phyloP scores from a whole-genome alignment of 2,329 filamentous ascomycete genomes.

The Corniculantispora saksenae region DNA sequence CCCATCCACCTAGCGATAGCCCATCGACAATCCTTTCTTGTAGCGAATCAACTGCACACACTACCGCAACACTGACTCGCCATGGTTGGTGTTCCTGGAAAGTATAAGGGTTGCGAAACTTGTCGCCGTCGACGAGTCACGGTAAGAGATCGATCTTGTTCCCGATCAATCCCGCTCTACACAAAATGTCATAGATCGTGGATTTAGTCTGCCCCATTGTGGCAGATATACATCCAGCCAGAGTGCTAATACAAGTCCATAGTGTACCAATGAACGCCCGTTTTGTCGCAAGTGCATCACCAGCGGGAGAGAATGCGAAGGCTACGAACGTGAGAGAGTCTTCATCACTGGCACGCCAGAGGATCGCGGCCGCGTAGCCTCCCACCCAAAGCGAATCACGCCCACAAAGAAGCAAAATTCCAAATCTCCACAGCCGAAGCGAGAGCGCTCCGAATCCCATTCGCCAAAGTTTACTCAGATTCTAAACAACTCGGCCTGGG shows the following conservation, averaged over 20 bases:
- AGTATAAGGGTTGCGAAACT: conserved; percentile 66
- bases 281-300: conserved; percentile 61
- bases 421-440: conserved; percentile 26
- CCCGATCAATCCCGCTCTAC: not conserved
- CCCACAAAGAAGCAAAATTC: conserved; percentile 34
- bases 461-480: conserved; percentile 24
- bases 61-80: conserved; percentile 24
- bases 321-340: conserved; percentile 63
- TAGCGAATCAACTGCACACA: conserved; percentile 19
- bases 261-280: conserved; percentile 65
- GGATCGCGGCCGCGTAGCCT: conserved; percentile 56
- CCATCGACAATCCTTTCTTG: conserved; percentile 15
- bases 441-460: conserved; percentile 25
- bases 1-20: conserved; percentile 18
- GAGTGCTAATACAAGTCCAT: conserved; percentile 9
- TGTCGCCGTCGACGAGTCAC: conserved; percentile 61
- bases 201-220: not conserved
- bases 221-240: not conserved
- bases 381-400: conserved; percentile 49
- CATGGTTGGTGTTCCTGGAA: conserved; percentile 64
- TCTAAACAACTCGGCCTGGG: conserved; percentile 53
- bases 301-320: conserved; percentile 58
- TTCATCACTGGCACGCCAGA: conserved; percentile 64
- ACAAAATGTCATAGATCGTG: not conserved
- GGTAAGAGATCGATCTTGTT: conserved; percentile 38